Conservation (phyloP, 306 rosid species). For the Castanea sativa region DNA sequence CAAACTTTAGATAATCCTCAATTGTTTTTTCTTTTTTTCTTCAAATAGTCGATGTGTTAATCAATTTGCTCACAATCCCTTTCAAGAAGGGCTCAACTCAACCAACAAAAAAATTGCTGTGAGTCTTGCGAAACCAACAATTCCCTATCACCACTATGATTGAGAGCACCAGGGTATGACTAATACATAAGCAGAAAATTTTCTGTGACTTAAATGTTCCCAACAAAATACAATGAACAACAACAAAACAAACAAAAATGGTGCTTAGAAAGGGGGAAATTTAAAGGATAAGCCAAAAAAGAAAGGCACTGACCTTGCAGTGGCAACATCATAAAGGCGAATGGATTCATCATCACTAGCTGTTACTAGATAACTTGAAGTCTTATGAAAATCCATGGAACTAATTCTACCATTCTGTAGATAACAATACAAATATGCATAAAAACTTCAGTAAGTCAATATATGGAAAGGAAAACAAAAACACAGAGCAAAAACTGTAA, state of each 20-base stretch:
- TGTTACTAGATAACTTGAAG: constrained; percentile 82
- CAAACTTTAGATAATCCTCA: neutral
- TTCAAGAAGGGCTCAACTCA: neutral
- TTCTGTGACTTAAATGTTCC: neutral
- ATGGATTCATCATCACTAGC: constrained; percentile 97
- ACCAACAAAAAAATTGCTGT: neutral
- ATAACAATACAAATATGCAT: constrained; percentile 2
- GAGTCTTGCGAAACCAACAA: neutral
- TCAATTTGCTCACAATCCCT: no score
- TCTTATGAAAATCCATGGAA: constrained; percentile 85
- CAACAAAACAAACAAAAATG: neutral
- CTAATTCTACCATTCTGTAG: constrained; percentile 82
- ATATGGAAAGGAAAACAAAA: neutral
- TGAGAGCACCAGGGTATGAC: neutral
- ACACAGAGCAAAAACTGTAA: neutral
- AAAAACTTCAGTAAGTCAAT: neutral
- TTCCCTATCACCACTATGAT: neutral
- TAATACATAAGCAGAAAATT: neutral
- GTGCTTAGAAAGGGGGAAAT: neutral
- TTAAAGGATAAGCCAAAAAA: neutral
- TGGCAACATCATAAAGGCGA: constrained; percentile 77
- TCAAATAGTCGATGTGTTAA: no score
- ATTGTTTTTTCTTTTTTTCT: neutral
- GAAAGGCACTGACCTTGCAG: constrained; percentile 60
- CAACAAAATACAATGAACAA: neutral